Evolutionary conservation across 441 rosid genomes (phyloP).

Genomic region (Populus hybrid): DNA sequence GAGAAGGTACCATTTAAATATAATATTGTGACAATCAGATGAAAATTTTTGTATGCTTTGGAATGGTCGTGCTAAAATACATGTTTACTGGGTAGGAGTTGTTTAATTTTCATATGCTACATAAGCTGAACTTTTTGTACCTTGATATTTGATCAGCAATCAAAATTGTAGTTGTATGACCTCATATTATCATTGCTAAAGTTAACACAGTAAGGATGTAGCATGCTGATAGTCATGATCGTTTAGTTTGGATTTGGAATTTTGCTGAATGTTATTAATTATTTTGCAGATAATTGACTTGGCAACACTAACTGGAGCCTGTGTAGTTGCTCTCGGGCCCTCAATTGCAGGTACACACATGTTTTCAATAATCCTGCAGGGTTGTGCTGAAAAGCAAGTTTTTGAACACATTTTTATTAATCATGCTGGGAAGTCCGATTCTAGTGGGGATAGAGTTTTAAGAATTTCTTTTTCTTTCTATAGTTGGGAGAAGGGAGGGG

Average conservation of each 20-base stretch:
- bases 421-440: not conserved
- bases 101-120: not conserved
- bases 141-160: not conserved
- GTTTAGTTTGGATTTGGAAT: constrained; percentile 1
- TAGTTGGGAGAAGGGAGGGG: not conserved
- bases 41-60: not conserved
- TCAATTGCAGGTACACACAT: constrained; percentile 74
- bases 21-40: not conserved
- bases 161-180: not conserved
- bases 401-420: not conserved
- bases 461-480: not conserved
- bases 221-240: not conserved
- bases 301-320: constrained; percentile 91
- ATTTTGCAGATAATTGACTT: constrained; percentile 77
- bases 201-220: not conserved
- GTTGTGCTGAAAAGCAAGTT: not conserved
- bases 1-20: constrained; percentile 57
- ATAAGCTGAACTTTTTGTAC: not conserved
- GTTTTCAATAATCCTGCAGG: not conserved
- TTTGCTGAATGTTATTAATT: not conserved
- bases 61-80: not conserved
- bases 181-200: not conserved
- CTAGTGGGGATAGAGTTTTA: not conserved
- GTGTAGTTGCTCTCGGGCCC: constrained; percentile 86
- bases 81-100: not conserved